Evolutionary conservation across 495 filamentous ascomycete species (phyloP), one percentile per base, ranked within the genome.

Genomic region (Podospora pseudopauciseta): DNA sequence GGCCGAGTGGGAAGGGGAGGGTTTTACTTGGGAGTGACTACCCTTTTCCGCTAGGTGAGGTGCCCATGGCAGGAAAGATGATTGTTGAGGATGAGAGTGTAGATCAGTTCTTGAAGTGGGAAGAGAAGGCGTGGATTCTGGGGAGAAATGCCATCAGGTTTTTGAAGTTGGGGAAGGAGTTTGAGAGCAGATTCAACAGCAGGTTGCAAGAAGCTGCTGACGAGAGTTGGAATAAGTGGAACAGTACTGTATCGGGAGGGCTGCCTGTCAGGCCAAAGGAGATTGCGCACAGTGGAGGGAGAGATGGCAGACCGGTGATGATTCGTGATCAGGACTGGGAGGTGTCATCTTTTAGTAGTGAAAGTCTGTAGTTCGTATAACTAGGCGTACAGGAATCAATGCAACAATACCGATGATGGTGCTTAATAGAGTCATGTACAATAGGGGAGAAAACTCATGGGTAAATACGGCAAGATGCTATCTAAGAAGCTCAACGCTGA

Each of bases 21-120:
- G 66, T 76, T 4, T 57, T 76, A 9, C 28, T 76, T 62, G 74
- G 74, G 2, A 76, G 74, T 59, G 74, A 76, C 20, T 76, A 76
- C 7, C 74, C 72, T 1, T 76, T 76, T 68, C 74, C 74, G 16
- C 44, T 76, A 19, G 74, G 74, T 5, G 72, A 76, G 63, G 72
- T 76, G 5, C 74, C 74, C 0, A 58, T 72, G 16, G 72, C 74
- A 11, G 72, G 72, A 5, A 70, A 70, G 65, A 74, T 74, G 70
- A 44, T 76, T 5, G 44, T 71, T 5, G 68, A 71, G 6, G 68
- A 74, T 59, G 70, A 71, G 44, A 63, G 49, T n/a, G 67, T 76
- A 0, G 64, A 68, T 39, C n/a, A 15, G n/a, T 76, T 74, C 27
- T 67, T 76, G 68, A 71, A 44, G 26, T 74, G 68, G 70, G 65